phyloP scores from a whole-genome alignment of 106 monocot species.

The Dioscorea zingiberensis region DNA sequence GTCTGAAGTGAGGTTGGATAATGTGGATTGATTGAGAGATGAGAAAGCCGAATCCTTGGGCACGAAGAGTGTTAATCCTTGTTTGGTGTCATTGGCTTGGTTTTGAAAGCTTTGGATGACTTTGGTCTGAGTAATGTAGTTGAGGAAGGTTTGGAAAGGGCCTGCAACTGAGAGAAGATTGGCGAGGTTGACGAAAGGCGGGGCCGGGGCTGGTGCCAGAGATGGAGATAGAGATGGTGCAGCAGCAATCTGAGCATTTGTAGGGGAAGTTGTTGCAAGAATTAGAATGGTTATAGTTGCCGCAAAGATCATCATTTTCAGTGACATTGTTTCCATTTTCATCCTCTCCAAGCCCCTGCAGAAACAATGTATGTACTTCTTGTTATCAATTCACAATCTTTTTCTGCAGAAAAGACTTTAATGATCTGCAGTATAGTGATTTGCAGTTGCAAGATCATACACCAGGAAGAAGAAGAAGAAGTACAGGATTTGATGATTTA shows the following conservation, averaged over 20 bases:
- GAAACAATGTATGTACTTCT: too few species aligned
- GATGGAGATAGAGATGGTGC: background rate
- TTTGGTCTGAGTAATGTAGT: constrained; percentile 55
- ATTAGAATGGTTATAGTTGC: background rate
- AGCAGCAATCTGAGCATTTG: background rate
- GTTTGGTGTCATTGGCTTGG: constrained; percentile 76
- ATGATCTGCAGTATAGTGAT: too few species aligned
- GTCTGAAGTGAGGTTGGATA: constrained; percentile 68
- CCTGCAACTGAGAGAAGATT: constrained; percentile 66
- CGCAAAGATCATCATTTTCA: background rate
- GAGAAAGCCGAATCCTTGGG: constrained; percentile 79
- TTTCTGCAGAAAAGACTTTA: too few species aligned
- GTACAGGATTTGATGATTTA: too few species aligned
- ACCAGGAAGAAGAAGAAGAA: too few species aligned
- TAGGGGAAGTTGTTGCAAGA: background rate
- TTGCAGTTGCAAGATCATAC: too few species aligned
- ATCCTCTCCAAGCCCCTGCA: too few species aligned
- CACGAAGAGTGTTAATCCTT: constrained; percentile 88
- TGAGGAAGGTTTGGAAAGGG: constrained; percentile 82
- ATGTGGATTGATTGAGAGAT: constrained; percentile 44
- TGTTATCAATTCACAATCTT: too few species aligned
- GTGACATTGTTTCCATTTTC: background rate
- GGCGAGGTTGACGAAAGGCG: constrained; percentile 54
- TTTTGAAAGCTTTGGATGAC: constrained; percentile 79
- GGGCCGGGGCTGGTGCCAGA: constrained; percentile 71